Evolutionary conservation across 2,329 filamentous ascomycete species (phyloP), one percentile per base, ranked within the genome.

Genomic region (Talaromyces sp.): DNA sequence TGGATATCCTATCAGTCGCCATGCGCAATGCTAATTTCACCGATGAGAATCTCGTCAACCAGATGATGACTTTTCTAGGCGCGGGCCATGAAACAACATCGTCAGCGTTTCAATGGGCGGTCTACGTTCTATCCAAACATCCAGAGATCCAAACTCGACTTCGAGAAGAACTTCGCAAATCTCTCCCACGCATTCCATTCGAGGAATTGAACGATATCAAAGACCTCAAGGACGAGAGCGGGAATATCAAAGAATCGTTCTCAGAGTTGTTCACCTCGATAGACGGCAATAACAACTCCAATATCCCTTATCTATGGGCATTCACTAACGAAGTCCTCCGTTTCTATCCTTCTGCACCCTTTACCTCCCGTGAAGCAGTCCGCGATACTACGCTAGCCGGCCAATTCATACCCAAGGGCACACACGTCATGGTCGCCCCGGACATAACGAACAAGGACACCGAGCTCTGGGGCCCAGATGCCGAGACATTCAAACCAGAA

Each of bases 11-110:
- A 35, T 90, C 87, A 1, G 88, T 93, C 0, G 91, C 91, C 15
- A 77, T 96, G 50, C 82, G 87, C 68, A 90, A 85, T 39, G 89
- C 88, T 48, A 84, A 80, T 5, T 94, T 95, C 73, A 82, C 76
- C 11, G 89, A 94, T 62, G 88, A 91, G 51, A 85, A 90, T 60
- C 82, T 96, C n/a, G 83, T 91, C 36, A 88, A 94, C 70, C 91
- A 96, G 73, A 82, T 94, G 69, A 94, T 95, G 89, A 95, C 89
- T 0, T 94, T 95, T 76, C 82, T 95, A 5, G 88, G 87, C 0
- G 91, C 91, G 0, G 87, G 87, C 21, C 89, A 93, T 70, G 89
- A 93, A 74, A 93, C 89, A 1, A 92, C 89, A 0, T 84, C 89
- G 1, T 82, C 85, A 1, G 81, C 89, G 17, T 79, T 94, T 68